Percentiles rank a stretch among this genome's conserved stretches.
Evolutionary conservation across 1,284 basidiomycete genomes (phyloP).

Genomic region (Tylopilus orsonianus): DNA sequence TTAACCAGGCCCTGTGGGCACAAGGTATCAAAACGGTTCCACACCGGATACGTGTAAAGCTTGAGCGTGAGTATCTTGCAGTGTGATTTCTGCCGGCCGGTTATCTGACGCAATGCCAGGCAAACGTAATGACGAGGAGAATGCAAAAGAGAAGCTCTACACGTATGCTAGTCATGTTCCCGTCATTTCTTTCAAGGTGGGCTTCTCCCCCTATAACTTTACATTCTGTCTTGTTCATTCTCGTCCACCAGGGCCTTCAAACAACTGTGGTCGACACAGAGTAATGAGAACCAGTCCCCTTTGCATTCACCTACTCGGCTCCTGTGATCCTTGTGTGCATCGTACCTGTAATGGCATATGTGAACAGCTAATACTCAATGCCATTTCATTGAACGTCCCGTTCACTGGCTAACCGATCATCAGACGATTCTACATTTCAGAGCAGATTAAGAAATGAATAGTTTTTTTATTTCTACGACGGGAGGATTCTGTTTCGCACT

Average conservation of each 20-base stretch:
- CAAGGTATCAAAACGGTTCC: conserved; percentile 90
- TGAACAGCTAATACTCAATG: conserved; percentile 6
- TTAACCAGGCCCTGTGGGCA: conserved; percentile 93
- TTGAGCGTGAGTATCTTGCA: conserved; percentile 74
- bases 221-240: conserved; percentile 5
- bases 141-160: conserved; percentile 96
- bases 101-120: conserved; percentile 13
- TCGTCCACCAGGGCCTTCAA: conserved; percentile 66
- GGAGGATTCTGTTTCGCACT: not conserved
- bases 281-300: conserved; percentile 35
- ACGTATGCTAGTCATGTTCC: conserved; percentile 85
- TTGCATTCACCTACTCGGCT: conserved; percentile 17
- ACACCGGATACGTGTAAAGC: conserved; percentile 84
- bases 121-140: conserved; percentile 75
- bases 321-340: conserved; percentile 15
- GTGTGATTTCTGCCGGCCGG: not conserved
- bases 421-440: not conserved
- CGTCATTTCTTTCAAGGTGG: conserved; percentile 83
- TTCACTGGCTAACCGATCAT: not conserved
- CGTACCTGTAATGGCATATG: conserved; percentile 13
- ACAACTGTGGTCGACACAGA: conserved; percentile 79
- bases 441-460: not conserved
- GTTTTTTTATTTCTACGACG: too few relatives aligned
- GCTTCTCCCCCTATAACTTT: conserved; percentile 26
- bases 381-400: too few relatives aligned